Conservation (phyloP, 257 asterid genomes). For the Solanum ossicruentum region DNA sequence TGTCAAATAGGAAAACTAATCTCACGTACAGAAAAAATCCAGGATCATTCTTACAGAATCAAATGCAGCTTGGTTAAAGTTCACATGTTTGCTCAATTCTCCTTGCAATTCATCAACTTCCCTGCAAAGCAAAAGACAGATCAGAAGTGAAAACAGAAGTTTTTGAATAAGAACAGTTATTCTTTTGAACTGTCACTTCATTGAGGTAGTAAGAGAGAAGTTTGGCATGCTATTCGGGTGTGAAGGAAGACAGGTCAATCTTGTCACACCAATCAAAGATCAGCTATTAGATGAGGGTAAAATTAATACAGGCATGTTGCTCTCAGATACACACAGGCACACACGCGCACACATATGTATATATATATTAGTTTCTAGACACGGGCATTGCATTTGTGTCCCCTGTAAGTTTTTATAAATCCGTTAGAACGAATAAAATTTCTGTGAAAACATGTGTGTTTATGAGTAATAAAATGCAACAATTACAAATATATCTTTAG, state of each 20-base stretch:
- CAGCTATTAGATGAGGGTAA: background rate
- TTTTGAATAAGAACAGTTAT: background rate
- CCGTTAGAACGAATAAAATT: background rate
- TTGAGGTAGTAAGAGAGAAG: background rate
- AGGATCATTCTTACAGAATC: constrained; percentile 25
- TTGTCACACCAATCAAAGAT: background rate
- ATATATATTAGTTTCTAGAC: background rate
- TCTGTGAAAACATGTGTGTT: background rate
- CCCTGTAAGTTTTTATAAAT: background rate
- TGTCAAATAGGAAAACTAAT: background rate
- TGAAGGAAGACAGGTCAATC: background rate
- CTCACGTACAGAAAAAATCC: constrained; percentile 22
- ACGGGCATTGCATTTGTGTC: background rate
- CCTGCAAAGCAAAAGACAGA: constrained; percentile 16
- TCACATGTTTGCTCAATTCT: constrained; percentile 20
- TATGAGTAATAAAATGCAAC: background rate
- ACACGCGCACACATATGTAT: background rate
- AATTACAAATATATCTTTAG: background rate
- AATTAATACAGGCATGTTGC: background rate
- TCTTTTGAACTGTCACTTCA: background rate
- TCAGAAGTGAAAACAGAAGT: background rate
- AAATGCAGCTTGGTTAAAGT: constrained; percentile 22
- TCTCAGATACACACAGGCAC: background rate
- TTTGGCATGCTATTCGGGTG: background rate
- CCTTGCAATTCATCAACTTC: constrained; percentile 35